Evolutionary conservation across 2,329 filamentous ascomycete species (phyloP), one percentile per base, ranked within the genome.

Genomic region (Coniella vitis): DNA sequence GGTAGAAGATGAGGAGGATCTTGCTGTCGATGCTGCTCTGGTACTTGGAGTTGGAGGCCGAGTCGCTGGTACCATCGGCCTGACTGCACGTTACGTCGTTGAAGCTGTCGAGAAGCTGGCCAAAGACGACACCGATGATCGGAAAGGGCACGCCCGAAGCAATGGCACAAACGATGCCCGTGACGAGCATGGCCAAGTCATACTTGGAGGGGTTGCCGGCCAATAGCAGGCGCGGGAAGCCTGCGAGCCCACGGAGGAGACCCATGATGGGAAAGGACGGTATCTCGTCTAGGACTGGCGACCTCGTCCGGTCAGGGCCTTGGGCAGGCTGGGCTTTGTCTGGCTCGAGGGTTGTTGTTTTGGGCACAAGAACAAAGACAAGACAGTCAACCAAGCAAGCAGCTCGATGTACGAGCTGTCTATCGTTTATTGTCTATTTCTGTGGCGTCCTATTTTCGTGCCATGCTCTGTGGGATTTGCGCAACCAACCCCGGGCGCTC

Each of bases 91-190:
- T 69, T 13, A 71, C 69, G 38, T 62, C 58, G 56, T 78, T 78
- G 56, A 78, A 63, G 48, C 71, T 65, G 58, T 79, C 70, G 55
- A 78, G 66, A 4, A 79, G 67, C 56, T 75, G 65, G 44, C 75
- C 73, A 55, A 78, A 79, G n/a, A 78, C 62, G 45, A 79, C 74
- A 20, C 72, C 75, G 47, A 79, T 71, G n/a, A 78, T 63, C 3
- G 75, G 76, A 44, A 77, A 75, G 1, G 75, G 75, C 3, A 75
- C 67, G 14, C 75, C 75, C n/a, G 74, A 69, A 25, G 69, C 73
- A 29, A 56, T 50, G 40, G 55, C 54, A 25, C 44, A 52, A 5
- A 56, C 2, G n/a, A 55, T 47, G 42, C 54, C 56, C 0, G 48
- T 47, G 7, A 39, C 12, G 7, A 58, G 55, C 43, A 52, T 53